Percentiles rank a stretch among this genome's conserved stretches.
Conservation (phyloP, 768 basidiomycete species). For the Termitomyces sp. region DNA sequence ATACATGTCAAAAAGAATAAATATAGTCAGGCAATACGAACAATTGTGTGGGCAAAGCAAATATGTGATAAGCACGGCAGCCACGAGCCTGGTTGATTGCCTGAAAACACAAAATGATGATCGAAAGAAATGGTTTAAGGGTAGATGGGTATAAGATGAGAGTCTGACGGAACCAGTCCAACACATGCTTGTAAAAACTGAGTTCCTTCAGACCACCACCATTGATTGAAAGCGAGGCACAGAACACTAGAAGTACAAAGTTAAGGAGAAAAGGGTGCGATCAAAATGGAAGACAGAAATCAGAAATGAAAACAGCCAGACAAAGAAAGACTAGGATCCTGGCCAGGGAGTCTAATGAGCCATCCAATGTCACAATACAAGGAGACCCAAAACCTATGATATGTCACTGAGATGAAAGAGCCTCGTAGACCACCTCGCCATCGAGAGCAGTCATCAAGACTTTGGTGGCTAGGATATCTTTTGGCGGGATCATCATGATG, state of each 20-base stretch:
- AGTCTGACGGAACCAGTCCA: constrained; percentile 15
- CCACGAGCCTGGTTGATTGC: background rate
- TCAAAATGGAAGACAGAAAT: background rate
- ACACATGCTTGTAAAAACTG: background rate
- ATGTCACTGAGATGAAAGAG: background rate
- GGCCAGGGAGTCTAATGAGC: background rate
- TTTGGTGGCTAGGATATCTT: constrained; percentile 59
- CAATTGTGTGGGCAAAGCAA: no score
- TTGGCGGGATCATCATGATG: constrained; percentile 61
- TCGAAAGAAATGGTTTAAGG: background rate
- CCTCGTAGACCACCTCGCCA: constrained; percentile 46
- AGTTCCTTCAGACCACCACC: constrained; percentile 10
- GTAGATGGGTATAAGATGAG: constrained; percentile 15
- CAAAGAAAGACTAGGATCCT: background rate
- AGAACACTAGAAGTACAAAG: no score
- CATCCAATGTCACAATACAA: background rate
- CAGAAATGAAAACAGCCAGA: background rate
- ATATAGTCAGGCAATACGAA: background rate
- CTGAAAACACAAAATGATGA: background rate
- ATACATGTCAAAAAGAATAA: background rate
- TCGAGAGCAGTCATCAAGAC: constrained; percentile 78
- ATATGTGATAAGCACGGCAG: no score
- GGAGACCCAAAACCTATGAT: background rate
- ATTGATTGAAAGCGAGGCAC: no score
- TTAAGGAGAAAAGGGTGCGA: background rate